Percentiles rank a stretch among this genome's conserved stretches.
These are phyloP conservation scores for Danielozyma ontarioensis DNA, from an alignment of 805 yeast species.

Conservation along the genomic window DNA sequence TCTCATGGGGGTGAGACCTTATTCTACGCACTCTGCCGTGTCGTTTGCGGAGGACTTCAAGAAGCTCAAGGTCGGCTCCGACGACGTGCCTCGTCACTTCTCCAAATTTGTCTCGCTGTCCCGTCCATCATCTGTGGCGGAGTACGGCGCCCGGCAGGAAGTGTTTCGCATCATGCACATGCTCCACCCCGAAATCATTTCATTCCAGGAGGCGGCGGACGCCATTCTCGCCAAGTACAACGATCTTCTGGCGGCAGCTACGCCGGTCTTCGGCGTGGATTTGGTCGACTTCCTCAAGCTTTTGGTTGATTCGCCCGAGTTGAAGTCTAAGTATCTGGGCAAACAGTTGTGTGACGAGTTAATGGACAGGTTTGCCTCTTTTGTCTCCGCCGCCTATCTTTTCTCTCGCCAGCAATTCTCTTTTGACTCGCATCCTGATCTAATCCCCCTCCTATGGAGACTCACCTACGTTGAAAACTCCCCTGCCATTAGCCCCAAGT, in stretches of 20 bases:
- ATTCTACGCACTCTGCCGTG: background rate
- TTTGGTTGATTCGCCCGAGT: slow-evolving; percentile 29
- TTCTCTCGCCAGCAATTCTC: slow-evolving; percentile 22
- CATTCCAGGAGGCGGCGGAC: slow-evolving; percentile 19
- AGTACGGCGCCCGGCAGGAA: slow-evolving; percentile 2
- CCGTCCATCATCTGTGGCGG: background rate
- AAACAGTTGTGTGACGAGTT: slow-evolving; percentile 11
- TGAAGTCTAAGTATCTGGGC: slow-evolving; percentile 4
- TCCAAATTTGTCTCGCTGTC: slow-evolving; percentile 1
- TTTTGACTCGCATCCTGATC: slow-evolving; percentile 19
- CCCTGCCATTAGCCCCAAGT: slow-evolving; percentile 16
- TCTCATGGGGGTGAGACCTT: no score
- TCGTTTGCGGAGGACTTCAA: background rate
- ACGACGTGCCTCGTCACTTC: no score
- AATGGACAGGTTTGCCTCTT: slow-evolving; percentile 21
- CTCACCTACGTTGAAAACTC: slow-evolving; percentile 16
- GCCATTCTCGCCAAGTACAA: slow-evolving; percentile 24
- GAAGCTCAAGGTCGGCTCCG: background rate
- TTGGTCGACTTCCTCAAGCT: slow-evolving; percentile 25
- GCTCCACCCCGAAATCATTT: slow-evolving; percentile 16
- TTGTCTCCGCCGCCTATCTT: slow-evolving; percentile 19
- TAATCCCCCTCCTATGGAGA: slow-evolving; percentile 32
- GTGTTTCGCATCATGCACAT: slow-evolving; percentile 15
- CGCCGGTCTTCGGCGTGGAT: slow-evolving; percentile 10
- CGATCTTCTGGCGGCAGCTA: slow-evolving; percentile 9